Evolutionary conservation across 805 yeast genomes (phyloP), one percentile per base, ranked within the genome.

Genomic region (Wickerhamiella azymoides): DNA sequence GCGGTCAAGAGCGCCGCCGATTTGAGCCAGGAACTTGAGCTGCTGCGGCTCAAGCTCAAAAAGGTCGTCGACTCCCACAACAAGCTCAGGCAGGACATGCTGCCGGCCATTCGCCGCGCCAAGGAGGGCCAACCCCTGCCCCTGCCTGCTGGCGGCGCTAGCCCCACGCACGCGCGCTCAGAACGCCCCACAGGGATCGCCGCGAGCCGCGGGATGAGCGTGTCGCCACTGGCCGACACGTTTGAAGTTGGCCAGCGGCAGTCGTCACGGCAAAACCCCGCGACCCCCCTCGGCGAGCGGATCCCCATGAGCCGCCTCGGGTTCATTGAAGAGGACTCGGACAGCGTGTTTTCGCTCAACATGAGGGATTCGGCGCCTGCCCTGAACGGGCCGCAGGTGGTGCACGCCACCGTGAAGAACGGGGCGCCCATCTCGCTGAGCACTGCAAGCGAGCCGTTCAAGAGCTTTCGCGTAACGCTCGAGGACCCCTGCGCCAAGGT

Each of bases 401-500:
- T 37, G 33, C 49, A 40, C 40, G 48, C 45, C 17, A 38, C 41
- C 36, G 28, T 40, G 24, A 25, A 42, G 17, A 18, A 27, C 14
- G 44, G 45, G 5, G 47, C 40, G 21, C 38, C 47, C 27, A 39
- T 45, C 16, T 35, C 40, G 6, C 39, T 45, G 13, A 37, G 43
- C 37, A 45, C 47, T 30, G 47, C 47, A 14, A 33, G 66, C 10
- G 94, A 85, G 56, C 93, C 94, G 0, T 68, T 85, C 52, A 83
- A 84, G 55, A 92, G 84, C 54, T 42, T 42, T 18, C 66, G 92
- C 40, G 93, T 94, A 1, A 80, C 89, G 7, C 77, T 84, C 21
- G 94, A 86, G 46, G 97, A 89, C 55, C 86, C 96, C 1, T 86
- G 96, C 60, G 78, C 81, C 54, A 83, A 83, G 60, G 80, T 89